phyloP scores from a whole-genome alignment of 2,329 filamentous ascomycete genomes.

The Nigrograna mackinnonii region DNA sequence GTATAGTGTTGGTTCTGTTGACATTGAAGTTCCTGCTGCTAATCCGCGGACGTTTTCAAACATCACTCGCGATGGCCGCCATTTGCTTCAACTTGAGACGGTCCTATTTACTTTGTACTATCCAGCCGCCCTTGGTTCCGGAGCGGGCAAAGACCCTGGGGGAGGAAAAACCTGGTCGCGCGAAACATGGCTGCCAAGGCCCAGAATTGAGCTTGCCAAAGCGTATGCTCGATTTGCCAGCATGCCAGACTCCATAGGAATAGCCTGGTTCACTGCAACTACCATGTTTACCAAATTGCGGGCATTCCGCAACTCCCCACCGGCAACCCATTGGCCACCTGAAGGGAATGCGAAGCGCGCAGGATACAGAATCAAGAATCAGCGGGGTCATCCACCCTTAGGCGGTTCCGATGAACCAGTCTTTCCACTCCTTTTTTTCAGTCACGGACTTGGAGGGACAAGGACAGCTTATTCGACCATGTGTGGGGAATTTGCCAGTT shows the following conservation, averaged over 20 bases:
- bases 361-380: slow-evolving; percentile 46
- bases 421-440: slow-evolving; percentile 69
- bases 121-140: slow-evolving; percentile 55
- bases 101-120: slow-evolving; percentile 70
- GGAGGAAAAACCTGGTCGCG: slow-evolving; percentile 53
- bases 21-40: slow-evolving; percentile 57
- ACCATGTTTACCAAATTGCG: slow-evolving; percentile 68
- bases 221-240: slow-evolving; percentile 67
- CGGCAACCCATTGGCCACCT: slow-evolving; percentile 60
- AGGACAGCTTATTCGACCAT: slow-evolving; percentile 65
- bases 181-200: slow-evolving; percentile 65
- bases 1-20: slow-evolving; percentile 54
- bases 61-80: slow-evolving; percentile 52
- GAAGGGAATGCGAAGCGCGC: slow-evolving; percentile 41
- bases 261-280: slow-evolving; percentile 59
- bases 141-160: slow-evolving; percentile 41
- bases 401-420: slow-evolving; percentile 42
- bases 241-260: slow-evolving; percentile 49
- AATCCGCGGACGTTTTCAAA: slow-evolving; percentile 53
- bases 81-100: slow-evolving; percentile 59
- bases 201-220: slow-evolving; percentile 58
- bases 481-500: slow-evolving; percentile 68
- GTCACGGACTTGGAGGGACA: slow-evolving; percentile 67
- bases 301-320: slow-evolving; percentile 63
- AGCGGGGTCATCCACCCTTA: slow-evolving; percentile 42